Evolutionary conservation across 2,329 filamentous ascomycete genomes (phyloP), one percentile per base, ranked within the genome.

Genomic region (Nemania serpens): DNA sequence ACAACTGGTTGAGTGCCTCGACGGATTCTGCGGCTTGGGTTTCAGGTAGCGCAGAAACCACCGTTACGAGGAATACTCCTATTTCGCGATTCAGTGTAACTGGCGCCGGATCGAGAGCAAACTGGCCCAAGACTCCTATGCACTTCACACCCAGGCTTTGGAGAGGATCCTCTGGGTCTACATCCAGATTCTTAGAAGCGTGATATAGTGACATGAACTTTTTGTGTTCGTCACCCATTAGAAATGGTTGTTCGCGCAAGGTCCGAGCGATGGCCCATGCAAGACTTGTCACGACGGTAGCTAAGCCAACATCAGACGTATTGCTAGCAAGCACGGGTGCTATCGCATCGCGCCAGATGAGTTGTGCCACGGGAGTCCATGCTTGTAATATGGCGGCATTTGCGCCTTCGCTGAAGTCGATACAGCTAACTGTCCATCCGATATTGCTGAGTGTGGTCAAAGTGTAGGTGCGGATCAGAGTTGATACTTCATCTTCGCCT

Each of bases 181-280:
- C 68, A 37, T 71, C 73, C 22, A 80, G 67, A 63, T 61, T 72
- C 68, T 78, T 82, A 20, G 84, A 84, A 22, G 85, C 85, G 51
- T 86, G 83, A 73, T 88, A 89, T 22, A 90, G 78, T 11, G 86
- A 78, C 69, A 90, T 87, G 75, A 90, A 89, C 65, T 83, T 86
- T 63, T 79, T 78, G 63, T 86, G 85, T 73, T 89, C 85, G 50
- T 79, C 80, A 34, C 77, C 77, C 41, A 77, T 70, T 3, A 86
- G 75, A 5, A 82, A 79, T 0, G 82, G 77, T 46, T 76, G 69
- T 13, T 80, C 80, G 61, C 80, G 78, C 17, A 87, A 77, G 55
- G 80, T 83, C 52, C 85, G 82, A 29, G 86, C 77, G 54, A 90
- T 71, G 29, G 87, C 87, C 87, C 87, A 89, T 5, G 87, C 85